Percentiles rank a stretch among this genome's conserved stretches.
These are phyloP conservation scores for Coemansia sp. DNA, from an alignment of 371 early-diverging fungal genomes.

Conservation along the genomic window DNA sequence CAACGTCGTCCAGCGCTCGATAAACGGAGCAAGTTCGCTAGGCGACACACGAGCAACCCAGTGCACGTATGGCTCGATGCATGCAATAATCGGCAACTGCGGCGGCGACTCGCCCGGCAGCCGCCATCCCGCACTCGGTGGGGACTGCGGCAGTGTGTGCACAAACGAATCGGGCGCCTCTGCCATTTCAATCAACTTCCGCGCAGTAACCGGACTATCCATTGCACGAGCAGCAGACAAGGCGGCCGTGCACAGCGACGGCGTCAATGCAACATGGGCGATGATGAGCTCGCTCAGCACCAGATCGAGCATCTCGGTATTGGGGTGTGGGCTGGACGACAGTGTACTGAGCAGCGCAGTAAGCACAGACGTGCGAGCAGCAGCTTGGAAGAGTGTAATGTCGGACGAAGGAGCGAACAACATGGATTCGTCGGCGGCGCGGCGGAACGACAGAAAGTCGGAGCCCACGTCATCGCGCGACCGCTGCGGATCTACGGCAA, in stretches of 20 bases:
- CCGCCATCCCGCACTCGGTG: slow-evolving; percentile 12
- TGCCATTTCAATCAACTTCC: slow-evolving; percentile 5
- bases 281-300: not conserved
- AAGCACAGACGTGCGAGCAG: not conserved
- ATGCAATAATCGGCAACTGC: not conserved
- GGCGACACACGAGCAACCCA: slow-evolving; percentile 4
- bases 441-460: slow-evolving; percentile 14
- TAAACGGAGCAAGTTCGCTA: not conserved
- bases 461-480: not conserved
- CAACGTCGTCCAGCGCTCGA: slow-evolving; percentile 12
- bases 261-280: slow-evolving; percentile 10
- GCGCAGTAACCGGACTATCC: not conserved
- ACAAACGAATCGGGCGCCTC: slow-evolving; percentile 1
- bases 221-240: slow-evolving; percentile 11
- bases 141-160: not conserved
- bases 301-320: not conserved
- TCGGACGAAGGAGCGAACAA: not conserved
- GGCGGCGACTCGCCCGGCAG: not conserved
- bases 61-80: slow-evolving; percentile 15
- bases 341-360: slow-evolving; percentile 1
- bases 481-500: not conserved
- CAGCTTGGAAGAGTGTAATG: not conserved
- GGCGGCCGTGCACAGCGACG: slow-evolving; percentile 17
- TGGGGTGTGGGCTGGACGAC: not conserved
- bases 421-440: slow-evolving; percentile 5